A percentile compares a stretch with the other conserved stretches of the same genome.
Conservation (phyloP, 495 filamentous ascomycete species). For the Xylaria palmicola region DNA sequence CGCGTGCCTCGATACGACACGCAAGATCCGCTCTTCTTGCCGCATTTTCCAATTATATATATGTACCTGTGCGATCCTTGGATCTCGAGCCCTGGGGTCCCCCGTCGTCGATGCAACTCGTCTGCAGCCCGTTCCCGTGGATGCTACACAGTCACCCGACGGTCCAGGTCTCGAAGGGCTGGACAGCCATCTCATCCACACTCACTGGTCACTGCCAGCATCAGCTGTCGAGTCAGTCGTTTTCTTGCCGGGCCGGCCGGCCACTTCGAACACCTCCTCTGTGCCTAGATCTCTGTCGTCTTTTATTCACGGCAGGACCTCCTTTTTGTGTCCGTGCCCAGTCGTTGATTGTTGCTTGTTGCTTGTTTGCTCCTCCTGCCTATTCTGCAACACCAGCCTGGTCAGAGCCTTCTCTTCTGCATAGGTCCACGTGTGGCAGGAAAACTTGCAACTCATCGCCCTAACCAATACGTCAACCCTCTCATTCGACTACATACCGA, state of each 20-base stretch:
- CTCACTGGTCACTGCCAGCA: not conserved
- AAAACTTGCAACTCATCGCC: not conserved
- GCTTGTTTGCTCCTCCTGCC: too few species aligned
- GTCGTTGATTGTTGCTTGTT: not conserved
- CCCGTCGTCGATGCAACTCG: slow-evolving; percentile 16
- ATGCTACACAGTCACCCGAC: slow-evolving; percentile 14
- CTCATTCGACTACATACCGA: not conserved
- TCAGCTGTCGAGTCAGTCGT: not conserved
- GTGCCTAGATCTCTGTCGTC: not conserved
- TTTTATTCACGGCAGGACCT: not conserved
- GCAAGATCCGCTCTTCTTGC: not conserved
- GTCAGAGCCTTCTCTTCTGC: not conserved
- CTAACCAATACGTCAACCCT: not conserved
- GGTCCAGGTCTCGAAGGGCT: slow-evolving; percentile 13
- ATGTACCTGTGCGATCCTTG: not conserved
- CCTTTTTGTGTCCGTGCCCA: not conserved
- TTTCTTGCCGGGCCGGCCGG: too few species aligned
- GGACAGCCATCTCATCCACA: slow-evolving; percentile 1
- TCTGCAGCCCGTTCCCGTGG: slow-evolving; percentile 11
- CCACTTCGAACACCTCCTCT: not conserved
- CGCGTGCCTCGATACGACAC: slow-evolving; percentile 6
- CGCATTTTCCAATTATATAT: slow-evolving; percentile 7
- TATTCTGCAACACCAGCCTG: not conserved
- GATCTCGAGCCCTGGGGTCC: not conserved
- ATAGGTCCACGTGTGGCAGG: not conserved